Conservation (phyloP, 1,284 basidiomycete genomes). For the Ceratobasidium sp. region DNA sequence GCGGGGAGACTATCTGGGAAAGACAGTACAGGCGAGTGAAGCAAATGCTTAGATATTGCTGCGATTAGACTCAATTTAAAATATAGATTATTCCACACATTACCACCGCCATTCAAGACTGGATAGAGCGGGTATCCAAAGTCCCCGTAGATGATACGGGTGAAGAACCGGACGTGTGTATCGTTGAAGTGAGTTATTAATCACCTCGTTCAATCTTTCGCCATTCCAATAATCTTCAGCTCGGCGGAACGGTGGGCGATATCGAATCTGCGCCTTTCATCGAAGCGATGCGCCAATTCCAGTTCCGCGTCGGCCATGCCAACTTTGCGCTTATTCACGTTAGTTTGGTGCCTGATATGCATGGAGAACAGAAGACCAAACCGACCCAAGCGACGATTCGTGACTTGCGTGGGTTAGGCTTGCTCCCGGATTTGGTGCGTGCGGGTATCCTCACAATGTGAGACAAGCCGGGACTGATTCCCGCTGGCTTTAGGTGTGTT, state of each 20-base stretch:
- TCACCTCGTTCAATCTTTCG: not conserved
- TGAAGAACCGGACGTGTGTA: slow-evolving; percentile 94
- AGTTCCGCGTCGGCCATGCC: slow-evolving; percentile 96
- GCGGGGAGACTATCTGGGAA: slow-evolving; percentile 95
- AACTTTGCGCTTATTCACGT: slow-evolving; percentile 99
- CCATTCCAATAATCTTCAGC: slow-evolving; percentile 57
- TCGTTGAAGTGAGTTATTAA: slow-evolving; percentile 78
- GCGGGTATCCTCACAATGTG: not conserved
- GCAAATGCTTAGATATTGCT: too few relatives aligned
- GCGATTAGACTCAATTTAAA: too few relatives aligned
- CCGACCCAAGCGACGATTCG: slow-evolving; percentile 98
- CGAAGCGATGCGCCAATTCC: slow-evolving; percentile 99
- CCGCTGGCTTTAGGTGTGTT: slow-evolving; percentile 1
- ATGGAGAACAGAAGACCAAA: slow-evolving; percentile 99
- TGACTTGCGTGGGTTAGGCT: slow-evolving; percentile 89
- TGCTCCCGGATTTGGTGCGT: slow-evolving; percentile 89
- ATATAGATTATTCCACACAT: slow-evolving; percentile 93
- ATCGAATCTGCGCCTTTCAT: slow-evolving; percentile 98
- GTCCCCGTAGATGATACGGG: slow-evolving; percentile 94
- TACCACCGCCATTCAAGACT: slow-evolving; percentile 97
- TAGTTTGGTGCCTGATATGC: slow-evolving; percentile 96
- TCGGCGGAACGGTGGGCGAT: slow-evolving; percentile 95
- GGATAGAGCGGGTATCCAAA: slow-evolving; percentile 95
- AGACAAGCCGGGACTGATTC: not conserved
- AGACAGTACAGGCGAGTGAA: slow-evolving; percentile 87